Conservation (phyloP, 2,329 filamentous ascomycete species). For the Cladosporium sphaerospermum region DNA sequence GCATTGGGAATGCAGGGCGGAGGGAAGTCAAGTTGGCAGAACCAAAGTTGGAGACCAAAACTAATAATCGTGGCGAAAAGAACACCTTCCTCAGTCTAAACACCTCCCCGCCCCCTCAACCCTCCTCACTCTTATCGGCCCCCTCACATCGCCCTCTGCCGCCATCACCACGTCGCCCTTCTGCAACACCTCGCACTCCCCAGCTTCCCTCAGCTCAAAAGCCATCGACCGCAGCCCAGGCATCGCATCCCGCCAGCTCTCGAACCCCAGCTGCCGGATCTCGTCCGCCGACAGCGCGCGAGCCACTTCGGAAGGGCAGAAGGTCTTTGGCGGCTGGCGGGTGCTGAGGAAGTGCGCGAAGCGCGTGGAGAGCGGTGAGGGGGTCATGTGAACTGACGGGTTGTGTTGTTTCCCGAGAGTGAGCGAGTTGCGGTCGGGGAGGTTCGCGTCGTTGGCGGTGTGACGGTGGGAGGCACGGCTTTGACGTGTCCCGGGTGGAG, state of each 20-base stretch:
- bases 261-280: conserved; percentile 27
- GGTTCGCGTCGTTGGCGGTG: too few species aligned
- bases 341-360: conserved; percentile 8
- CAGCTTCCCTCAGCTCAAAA: conserved; percentile 37
- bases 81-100: too few species aligned
- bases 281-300: conserved; percentile 39
- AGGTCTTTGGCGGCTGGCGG: conserved; percentile 42
- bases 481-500: too few species aligned
- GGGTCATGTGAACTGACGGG: neutral
- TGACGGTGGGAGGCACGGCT: too few species aligned
- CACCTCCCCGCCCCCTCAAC: neutral
- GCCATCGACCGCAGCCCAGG: conserved; percentile 36
- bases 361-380: neutral
- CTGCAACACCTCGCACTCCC: conserved; percentile 45
- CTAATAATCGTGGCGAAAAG: too few species aligned
- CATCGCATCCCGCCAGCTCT: conserved; percentile 45
- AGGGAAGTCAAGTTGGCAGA: too few species aligned
- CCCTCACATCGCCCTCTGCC: conserved; percentile 33
- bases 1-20: too few species aligned
- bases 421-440: too few species aligned
- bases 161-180: conserved; percentile 36
- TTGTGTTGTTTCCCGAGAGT: too few species aligned
- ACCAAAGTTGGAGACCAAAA: too few species aligned
- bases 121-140: conserved; percentile 42
- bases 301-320: conserved; percentile 48